Base-by-base conservation (phyloP, 2,329 filamentous ascomycete species). In the Botrytis aclada region DNA sequence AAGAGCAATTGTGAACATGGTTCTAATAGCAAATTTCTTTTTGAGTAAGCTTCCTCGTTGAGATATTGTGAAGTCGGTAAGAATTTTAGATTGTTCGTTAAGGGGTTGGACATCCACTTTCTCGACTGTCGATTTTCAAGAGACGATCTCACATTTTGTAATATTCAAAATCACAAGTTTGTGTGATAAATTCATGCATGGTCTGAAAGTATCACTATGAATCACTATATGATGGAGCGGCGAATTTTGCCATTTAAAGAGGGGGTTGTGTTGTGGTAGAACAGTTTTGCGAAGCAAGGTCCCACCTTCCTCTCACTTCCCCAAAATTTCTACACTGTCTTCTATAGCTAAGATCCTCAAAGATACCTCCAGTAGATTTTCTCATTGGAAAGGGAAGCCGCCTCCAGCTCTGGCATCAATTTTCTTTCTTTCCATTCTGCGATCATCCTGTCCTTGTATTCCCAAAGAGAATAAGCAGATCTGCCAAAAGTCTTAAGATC, bases 1-100 rank as follows among this genome's bases (percentile, higher is more conserved):
- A 14, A 8, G 29, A 29, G 25, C 6, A 6, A 2, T 8, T 25
- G 25, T 54, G 18, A 18, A 16, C 29, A 12, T 29, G n/a, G 6
- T 3, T 3, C 4, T 29, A 1, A 16, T 18, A 4, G n/a, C 1
- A 4, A 2, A 29, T 8, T 29, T 1, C 1, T 8, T 16, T 16
- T 54, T 54, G 6, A 25, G 14, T 14, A 29, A 18, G 14, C 3
- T 29, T 3, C 14, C 12, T 29, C 14, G 3, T 29, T 18, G 51
- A 8, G n/a, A 54, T 18, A 3, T 29, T 16, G 6, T 8, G n/a
- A 18, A n/a, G 2, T 54, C 18, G 16, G 6, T 18, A 29, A 18
- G 3, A 0, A n/a, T 16, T 1, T 8, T 54, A 25, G 51, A 29
- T 16, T 29, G 2, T 29, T 54, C n/a, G 14, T 18, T 18, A 18